Percentiles rank a stretch among this genome's conserved stretches.
Conservation (phyloP, 2,329 filamentous ascomycete genomes). For the Stachybotrys chlorohalonatus region DNA sequence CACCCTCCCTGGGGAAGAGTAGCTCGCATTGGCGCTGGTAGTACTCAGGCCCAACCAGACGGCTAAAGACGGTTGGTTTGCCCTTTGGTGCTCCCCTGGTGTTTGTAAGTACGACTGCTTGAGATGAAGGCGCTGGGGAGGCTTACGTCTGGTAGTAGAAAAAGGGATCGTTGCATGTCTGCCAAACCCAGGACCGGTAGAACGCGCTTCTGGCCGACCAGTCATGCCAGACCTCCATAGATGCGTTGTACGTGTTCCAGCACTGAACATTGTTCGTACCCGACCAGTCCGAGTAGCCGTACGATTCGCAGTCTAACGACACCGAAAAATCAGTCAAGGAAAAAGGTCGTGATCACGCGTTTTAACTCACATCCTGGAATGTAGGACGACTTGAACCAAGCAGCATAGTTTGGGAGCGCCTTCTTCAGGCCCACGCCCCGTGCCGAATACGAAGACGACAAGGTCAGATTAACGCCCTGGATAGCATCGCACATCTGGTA, state of each 20-base stretch:
- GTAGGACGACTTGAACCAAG: constrained; percentile 1
- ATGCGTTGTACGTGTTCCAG: constrained; percentile 42
- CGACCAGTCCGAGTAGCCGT: constrained; percentile 2
- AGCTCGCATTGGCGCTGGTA: constrained; percentile 45
- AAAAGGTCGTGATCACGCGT: neutral
- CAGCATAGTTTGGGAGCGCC: constrained; percentile 3
- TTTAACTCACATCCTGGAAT: constrained; percentile 3
- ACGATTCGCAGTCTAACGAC: constrained; percentile 2
- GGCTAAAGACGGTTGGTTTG: constrained; percentile 39
- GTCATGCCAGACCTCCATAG: constrained; percentile 41
- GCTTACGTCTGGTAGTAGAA: constrained; percentile 6
- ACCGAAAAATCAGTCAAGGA: neutral
- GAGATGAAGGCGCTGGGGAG: constrained; percentile 15
- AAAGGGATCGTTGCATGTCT: constrained; percentile 54
- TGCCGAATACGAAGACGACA: neutral
- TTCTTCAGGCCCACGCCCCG: constrained; percentile 2
- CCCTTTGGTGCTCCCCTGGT: constrained; percentile 32
- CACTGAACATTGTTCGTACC: constrained; percentile 22
- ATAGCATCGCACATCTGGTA: constrained; percentile 26
- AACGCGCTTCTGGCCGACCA: constrained; percentile 31
- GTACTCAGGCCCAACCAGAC: constrained; percentile 40
- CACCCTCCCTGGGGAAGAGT: constrained; percentile 42
- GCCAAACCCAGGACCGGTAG: constrained; percentile 50
- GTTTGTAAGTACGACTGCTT: constrained; percentile 9
- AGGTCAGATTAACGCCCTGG: constrained; percentile 6